Evolutionary conservation across 805 yeast species (phyloP).

Genomic region (Metschnikowia shivogae): DNA sequence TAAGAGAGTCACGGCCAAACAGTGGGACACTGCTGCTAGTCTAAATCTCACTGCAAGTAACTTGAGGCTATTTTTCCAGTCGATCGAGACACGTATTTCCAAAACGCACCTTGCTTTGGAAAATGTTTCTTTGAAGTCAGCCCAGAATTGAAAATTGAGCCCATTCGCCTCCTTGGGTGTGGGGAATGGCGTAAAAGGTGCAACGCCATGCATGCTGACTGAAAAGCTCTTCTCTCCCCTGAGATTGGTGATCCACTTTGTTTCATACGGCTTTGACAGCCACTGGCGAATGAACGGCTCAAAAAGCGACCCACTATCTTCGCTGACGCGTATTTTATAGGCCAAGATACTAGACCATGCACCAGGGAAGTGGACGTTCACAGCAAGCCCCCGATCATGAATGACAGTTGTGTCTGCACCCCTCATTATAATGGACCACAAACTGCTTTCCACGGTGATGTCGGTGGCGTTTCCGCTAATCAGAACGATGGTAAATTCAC

Average conservation of each 20-base stretch:
- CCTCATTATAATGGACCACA: constrained; percentile 38
- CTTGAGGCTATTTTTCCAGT: constrained; percentile 58
- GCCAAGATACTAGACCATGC: constrained; percentile 62
- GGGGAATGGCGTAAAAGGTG: constrained; percentile 63
- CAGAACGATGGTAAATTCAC: constrained; percentile 36
- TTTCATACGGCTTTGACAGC: constrained; percentile 60
- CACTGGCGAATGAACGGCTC: constrained; percentile 68
- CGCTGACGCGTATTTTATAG: constrained; percentile 36
- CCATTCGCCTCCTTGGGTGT: constrained; percentile 17
- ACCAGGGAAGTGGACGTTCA: constrained; percentile 48
- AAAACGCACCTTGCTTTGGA: constrained; percentile 21
- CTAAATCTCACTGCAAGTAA: constrained; percentile 74
- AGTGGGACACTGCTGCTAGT: constrained; percentile 65
- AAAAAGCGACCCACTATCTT: constrained; percentile 28
- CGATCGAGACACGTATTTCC: constrained; percentile 44
- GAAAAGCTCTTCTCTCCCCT: constrained; percentile 26
- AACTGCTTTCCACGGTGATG: constrained; percentile 24
- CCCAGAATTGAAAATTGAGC: constrained; percentile 41
- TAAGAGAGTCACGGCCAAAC: constrained; percentile 54
- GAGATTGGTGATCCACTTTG: constrained; percentile 71
- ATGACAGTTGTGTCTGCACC: constrained; percentile 40
- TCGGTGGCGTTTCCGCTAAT: constrained; percentile 21
- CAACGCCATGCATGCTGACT: constrained; percentile 54
- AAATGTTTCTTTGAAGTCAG: constrained; percentile 29
- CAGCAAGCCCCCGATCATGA: constrained; percentile 39